Evolutionary conservation across 345 rosid genomes (phyloP), one percentile per base, ranked within the genome.

Genomic region (Sisymbrium irio): DNA sequence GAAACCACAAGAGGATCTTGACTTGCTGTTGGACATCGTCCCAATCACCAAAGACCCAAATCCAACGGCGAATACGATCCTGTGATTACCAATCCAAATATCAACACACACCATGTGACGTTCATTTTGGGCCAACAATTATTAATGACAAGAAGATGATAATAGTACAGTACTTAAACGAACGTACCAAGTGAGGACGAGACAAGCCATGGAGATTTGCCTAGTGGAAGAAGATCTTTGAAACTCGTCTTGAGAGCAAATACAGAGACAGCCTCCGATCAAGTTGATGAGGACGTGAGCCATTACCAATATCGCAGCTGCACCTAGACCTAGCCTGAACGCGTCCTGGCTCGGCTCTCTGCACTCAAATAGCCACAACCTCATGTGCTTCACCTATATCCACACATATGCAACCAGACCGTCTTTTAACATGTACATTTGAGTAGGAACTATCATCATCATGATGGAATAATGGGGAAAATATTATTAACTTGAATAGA

Each of bases 361-460:
- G 63, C 97, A 94, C 80, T 94, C 97, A 62, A 89, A 94, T 73
- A 94, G 68, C 93, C 89, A 91, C 9, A 94, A 71, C 84, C 88
- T 84, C 82, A 89, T 50, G 73, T 94, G 97, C 80, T 83, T 91
- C 72, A 82, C 98, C 98, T 92, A 68, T 49, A 28, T 28, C 10
- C 67, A 63, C 41, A 57, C 35, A 27, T 51, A 20, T 22, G 56
- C n/a, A 49, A 49, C 54, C 10, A 18, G 53, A 47, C 53, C 27
- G 30, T 20, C 25, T 51, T 25, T 22, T 22, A 22, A 9, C 57
- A 53, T 53, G 58, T 53, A 8, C 58, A 53, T 14, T 2, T 4
- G 15, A 51, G 7, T 27, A 47, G 12, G 0, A 57, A 47, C 62
- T 41, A 62, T 53, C 45, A 33, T 69, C 17, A 25, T 33, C n/a